Percentiles rank a stretch among this genome's conserved stretches.
These are phyloP conservation scores for Phaeosphaeriaceae sp. DNA, from an alignment of 2,329 filamentous ascomycete species.

Conservation along the genomic window DNA sequence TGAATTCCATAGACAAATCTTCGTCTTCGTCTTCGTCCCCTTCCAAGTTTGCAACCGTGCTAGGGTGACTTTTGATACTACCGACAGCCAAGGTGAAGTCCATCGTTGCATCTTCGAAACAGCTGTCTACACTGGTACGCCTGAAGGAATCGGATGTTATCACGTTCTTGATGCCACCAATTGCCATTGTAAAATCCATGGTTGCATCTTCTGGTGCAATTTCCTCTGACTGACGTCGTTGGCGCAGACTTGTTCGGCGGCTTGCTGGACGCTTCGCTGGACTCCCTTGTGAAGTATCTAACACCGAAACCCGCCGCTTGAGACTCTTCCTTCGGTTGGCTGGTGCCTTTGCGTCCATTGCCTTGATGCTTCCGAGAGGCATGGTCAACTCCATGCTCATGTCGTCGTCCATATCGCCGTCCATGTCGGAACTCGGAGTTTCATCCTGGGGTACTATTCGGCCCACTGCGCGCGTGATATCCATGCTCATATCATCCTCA, in stretches of 20 bases:
- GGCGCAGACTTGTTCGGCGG: conserved; percentile 48
- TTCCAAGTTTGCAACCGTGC: conserved; percentile 8
- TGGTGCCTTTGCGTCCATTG: conserved; percentile 31
- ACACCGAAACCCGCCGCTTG: conserved; percentile 53
- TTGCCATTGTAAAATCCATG: conserved; percentile 50
- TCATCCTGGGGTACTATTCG: conserved; percentile 68
- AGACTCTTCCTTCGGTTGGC: conserved; percentile 46
- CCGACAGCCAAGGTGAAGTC: conserved; percentile 50
- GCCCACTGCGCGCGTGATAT: conserved; percentile 84
- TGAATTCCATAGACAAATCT: conserved; percentile 62
- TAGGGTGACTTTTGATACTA: conserved; percentile 35
- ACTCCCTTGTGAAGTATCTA: conserved; percentile 46
- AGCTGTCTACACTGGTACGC: conserved; percentile 32
- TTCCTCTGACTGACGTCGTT: conserved; percentile 45
- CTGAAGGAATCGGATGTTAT: conserved; percentile 16
- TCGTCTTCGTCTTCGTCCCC: conserved; percentile 29
- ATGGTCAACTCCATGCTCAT: conserved; percentile 64
- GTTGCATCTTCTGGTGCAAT: conserved; percentile 48
- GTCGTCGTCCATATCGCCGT: conserved; percentile 54
- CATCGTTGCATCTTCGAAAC: conserved; percentile 47
- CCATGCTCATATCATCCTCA: conserved; percentile 83
- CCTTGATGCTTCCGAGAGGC: conserved; percentile 59
- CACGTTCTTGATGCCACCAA: conserved; percentile 43
- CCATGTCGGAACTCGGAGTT: conserved; percentile 46
- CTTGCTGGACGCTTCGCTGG: conserved; percentile 42